Conservation (phyloP, 345 rosid species). For the Viola odorata region DNA sequence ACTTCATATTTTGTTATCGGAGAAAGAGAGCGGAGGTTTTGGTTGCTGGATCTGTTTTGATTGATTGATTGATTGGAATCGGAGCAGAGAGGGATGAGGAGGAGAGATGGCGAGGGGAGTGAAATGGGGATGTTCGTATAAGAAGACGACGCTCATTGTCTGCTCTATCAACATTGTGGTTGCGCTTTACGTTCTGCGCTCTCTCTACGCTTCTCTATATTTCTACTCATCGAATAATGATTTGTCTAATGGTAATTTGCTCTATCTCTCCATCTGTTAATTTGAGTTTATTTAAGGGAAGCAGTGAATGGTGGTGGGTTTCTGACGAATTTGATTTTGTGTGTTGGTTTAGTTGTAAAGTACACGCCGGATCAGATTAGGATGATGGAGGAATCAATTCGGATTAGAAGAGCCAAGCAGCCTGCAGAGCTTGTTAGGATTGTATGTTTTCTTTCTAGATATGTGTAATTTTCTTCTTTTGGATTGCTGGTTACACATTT, state of each 20-base stretch:
- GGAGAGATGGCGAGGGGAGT: slow-evolving; percentile 27
- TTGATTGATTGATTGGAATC: no score
- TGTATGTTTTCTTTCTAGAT: slow-evolving; percentile 30
- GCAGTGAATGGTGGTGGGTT: background rate
- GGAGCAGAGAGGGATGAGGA: slow-evolving; percentile 19
- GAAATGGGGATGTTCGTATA: slow-evolving; percentile 58
- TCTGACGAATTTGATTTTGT: slow-evolving; percentile 1
- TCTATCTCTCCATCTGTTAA: background rate
- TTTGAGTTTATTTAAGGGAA: background rate
- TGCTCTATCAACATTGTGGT: slow-evolving; percentile 85
- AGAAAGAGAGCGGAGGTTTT: no score
- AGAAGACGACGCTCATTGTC: slow-evolving; percentile 67
- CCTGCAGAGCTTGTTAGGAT: slow-evolving; percentile 53
- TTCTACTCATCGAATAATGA: slow-evolving; percentile 53
- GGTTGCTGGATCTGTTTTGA: no score
- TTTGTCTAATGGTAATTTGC: slow-evolving; percentile 12
- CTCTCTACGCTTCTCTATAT: slow-evolving; percentile 74
- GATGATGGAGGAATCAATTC: slow-evolving; percentile 82
- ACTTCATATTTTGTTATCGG: no score
- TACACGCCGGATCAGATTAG: slow-evolving; percentile 79
- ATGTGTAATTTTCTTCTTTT: no score
- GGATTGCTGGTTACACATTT: no score
- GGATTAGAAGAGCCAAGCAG: slow-evolving; percentile 71
- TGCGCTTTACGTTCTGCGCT: slow-evolving; percentile 85
- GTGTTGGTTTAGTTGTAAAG: slow-evolving; percentile 40